Evolutionary conservation across 2,329 filamentous ascomycete species (phyloP).

Genomic region (Ascochyta lentis): DNA sequence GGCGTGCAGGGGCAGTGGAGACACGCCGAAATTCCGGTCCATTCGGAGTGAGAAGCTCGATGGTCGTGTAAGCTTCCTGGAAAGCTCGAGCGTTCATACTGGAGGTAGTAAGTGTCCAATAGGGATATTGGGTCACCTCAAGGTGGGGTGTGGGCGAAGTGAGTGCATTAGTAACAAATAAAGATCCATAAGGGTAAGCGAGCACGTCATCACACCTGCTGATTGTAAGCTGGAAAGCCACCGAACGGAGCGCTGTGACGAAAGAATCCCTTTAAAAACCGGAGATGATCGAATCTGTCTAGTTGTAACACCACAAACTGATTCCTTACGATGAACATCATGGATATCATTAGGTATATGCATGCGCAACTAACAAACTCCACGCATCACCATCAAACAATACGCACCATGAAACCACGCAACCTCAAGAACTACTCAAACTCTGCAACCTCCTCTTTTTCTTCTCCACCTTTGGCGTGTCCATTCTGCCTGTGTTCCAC

Average conservation of each 20-base stretch:
- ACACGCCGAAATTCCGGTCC: constrained; percentile 6
- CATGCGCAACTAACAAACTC: too few species aligned
- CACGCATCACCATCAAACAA: background rate
- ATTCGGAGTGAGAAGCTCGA: constrained; percentile 3
- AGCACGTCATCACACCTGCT: constrained; percentile 5
- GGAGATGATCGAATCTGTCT: too few species aligned
- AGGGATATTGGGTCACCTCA: background rate
- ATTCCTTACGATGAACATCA: too few species aligned
- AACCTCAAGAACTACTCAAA: constrained; percentile 15
- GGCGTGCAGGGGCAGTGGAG: constrained; percentile 2
- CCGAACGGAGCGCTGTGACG: too few species aligned
- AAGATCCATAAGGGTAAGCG: background rate
- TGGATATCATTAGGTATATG: too few species aligned
- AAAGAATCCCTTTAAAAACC: too few species aligned
- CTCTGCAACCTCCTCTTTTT: constrained; percentile 28
- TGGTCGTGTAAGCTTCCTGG: background rate
- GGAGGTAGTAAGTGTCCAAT: background rate
- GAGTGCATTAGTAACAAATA: too few species aligned
- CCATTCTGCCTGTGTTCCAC: constrained; percentile 11
- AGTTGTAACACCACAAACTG: too few species aligned
- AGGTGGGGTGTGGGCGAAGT: too few species aligned
- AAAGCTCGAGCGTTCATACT: background rate
- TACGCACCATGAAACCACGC: background rate
- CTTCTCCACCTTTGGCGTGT: constrained; percentile 2
- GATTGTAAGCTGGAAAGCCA: too few species aligned